Percentiles rank a stretch among this genome's conserved stretches.
These are phyloP conservation scores for Ramichloridium luteum DNA, from an alignment of 2,329 filamentous ascomycete genomes.

Conservation along the genomic window DNA sequence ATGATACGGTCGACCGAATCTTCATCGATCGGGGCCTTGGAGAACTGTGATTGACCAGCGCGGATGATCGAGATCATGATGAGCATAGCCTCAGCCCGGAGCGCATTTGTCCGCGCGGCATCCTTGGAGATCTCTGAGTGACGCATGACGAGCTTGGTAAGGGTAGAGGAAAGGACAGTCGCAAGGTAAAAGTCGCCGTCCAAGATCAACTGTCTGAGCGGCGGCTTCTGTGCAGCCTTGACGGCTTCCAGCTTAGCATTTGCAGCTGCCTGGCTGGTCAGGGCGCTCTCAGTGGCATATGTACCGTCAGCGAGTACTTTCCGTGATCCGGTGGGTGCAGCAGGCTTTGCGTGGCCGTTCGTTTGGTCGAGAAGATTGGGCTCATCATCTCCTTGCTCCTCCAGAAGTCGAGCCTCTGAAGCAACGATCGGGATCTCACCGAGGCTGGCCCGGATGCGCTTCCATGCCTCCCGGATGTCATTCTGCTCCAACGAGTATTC, in stretches of 20 bases:
- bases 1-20: slow-evolving; percentile 98
- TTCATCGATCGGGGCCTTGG: slow-evolving; percentile 93
- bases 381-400: slow-evolving; percentile 60
- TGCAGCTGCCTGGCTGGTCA: slow-evolving; percentile 82
- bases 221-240: slow-evolving; percentile 92
- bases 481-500: slow-evolving; percentile 91
- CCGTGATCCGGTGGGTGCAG: slow-evolving; percentile 69
- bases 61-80: slow-evolving; percentile 99
- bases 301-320: slow-evolving; percentile 94
- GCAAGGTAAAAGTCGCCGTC: slow-evolving; percentile 96
- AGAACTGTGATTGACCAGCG: slow-evolving; percentile 96
- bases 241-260: slow-evolving; percentile 90
- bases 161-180: slow-evolving; percentile 85
- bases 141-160: slow-evolving; percentile 96
- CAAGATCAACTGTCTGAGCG: slow-evolving; percentile 83
- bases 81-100: slow-evolving; percentile 93
- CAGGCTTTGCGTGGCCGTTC: slow-evolving; percentile 66
- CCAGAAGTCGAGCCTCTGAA: slow-evolving; percentile 82
- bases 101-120: slow-evolving; percentile 74
- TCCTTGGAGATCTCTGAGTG: slow-evolving; percentile 88
- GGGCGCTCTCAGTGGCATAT: slow-evolving; percentile 89
- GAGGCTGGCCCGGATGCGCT: slow-evolving; percentile 80
- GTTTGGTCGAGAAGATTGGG: slow-evolving; percentile 54
- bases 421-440: slow-evolving; percentile 95
- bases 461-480: slow-evolving; percentile 94